phyloP scores from a whole-genome alignment of 257 asterid genomes.

The Avicennia marina region DNA sequence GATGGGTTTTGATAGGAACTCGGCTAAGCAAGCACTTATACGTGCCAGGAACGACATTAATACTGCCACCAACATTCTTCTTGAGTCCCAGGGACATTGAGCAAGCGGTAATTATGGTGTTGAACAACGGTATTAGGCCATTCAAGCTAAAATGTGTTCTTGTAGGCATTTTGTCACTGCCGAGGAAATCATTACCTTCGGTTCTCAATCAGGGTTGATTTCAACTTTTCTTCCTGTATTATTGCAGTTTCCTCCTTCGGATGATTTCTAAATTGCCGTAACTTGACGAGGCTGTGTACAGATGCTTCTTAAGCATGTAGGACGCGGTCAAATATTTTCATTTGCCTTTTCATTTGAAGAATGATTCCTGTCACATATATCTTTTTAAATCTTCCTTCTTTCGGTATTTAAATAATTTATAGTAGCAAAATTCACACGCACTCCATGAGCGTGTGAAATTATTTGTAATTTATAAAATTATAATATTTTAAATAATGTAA shows the following conservation, averaged over 20 bases:
- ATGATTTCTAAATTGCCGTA: conserved; percentile 21
- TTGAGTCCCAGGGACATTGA: conserved; percentile 65
- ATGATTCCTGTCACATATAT: too few species aligned
- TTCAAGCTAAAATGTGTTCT: background rate
- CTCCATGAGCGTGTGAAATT: too few species aligned
- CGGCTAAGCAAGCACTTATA: conserved; percentile 89
- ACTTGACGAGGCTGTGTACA: conserved; percentile 22
- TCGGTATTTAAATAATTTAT: too few species aligned
- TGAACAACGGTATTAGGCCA: background rate
- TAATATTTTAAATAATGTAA: too few species aligned
- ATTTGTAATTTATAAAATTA: too few species aligned
- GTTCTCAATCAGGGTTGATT: background rate
- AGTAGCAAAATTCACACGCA: too few species aligned
- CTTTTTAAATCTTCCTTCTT: too few species aligned
- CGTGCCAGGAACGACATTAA: conserved; percentile 81
- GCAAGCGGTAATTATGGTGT: background rate
- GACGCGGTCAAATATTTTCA: too few species aligned
- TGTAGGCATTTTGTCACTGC: too few species aligned
- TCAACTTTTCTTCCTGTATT: background rate
- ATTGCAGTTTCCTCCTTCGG: background rate
- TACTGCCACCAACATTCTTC: conserved; percentile 90
- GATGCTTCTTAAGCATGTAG: conserved; percentile 23
- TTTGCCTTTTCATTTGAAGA: too few species aligned
- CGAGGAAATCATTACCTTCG: too few species aligned
- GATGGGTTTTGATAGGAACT: conserved; percentile 90